Evolutionary conservation across 306 rosid genomes (phyloP).

Genomic region (Sesbania bispinosa): DNA sequence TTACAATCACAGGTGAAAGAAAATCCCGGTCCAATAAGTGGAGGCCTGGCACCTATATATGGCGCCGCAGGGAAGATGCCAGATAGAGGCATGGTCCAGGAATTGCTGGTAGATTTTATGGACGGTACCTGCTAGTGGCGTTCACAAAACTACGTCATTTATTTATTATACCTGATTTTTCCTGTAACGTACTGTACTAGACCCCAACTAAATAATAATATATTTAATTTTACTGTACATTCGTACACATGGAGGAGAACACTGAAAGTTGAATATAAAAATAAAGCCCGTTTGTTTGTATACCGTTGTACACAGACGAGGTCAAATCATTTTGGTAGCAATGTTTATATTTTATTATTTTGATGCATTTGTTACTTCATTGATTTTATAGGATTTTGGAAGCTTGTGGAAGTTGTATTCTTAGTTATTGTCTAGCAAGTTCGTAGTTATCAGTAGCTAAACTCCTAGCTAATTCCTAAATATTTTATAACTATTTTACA

Average conservation of each 20-base stretch:
- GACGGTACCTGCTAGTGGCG: slow-evolving; percentile 70
- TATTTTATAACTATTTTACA: too few species aligned
- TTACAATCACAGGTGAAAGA: slow-evolving; percentile 61
- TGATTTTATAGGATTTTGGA: too few species aligned
- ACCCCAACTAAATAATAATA: background rate
- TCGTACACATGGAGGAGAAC: background rate
- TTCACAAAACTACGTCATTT: background rate
- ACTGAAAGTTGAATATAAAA: background rate
- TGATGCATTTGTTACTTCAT: too few species aligned
- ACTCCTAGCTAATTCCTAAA: too few species aligned
- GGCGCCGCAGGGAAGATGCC: slow-evolving; percentile 99
- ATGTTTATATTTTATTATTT: background rate
- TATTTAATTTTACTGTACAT: background rate
- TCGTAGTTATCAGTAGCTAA: too few species aligned
- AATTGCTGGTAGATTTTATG: slow-evolving; percentile 84
- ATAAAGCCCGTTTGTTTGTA: background rate
- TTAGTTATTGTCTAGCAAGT: too few species aligned
- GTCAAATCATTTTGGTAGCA: background rate
- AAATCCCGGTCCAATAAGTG: slow-evolving; percentile 88
- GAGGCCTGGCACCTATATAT: slow-evolving; percentile 92
- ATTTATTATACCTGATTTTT: slow-evolving; percentile 21
- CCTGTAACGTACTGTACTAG: slow-evolving; percentile 11
- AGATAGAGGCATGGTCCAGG: slow-evolving; percentile 81
- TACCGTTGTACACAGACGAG: background rate
- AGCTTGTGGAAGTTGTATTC: too few species aligned